phyloP scores from a whole-genome alignment of 441 rosid species.

The Geranium incanum region DNA sequence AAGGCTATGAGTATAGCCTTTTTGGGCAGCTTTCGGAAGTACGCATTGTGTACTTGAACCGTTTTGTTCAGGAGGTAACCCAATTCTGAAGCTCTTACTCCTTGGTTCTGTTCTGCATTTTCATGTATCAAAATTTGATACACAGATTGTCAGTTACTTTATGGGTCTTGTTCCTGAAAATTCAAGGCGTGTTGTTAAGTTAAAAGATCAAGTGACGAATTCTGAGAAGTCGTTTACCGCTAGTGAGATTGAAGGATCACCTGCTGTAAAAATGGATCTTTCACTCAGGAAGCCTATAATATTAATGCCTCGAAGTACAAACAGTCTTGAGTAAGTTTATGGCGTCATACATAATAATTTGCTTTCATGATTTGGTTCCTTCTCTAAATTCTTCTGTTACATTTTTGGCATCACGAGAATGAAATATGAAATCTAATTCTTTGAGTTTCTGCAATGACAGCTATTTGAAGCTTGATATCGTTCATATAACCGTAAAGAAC shows the following conservation, averaged over 20 bases:
- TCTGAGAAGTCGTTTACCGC: constrained; percentile 87
- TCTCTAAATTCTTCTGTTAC: background rate
- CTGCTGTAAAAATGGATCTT: constrained; percentile 85
- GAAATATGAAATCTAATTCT: constrained; percentile 14
- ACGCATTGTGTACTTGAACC: constrained; percentile 85
- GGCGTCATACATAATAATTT: constrained; percentile 17
- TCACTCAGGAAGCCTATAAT: constrained; percentile 90
- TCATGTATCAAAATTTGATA: constrained; percentile 24
- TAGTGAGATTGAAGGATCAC: constrained; percentile 92
- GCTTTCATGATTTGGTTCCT: constrained; percentile 8
- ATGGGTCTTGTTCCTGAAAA: constrained; percentile 81
- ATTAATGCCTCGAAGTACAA: constrained; percentile 89
- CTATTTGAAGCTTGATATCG: constrained; percentile 94
- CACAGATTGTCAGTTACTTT: constrained; percentile 80
- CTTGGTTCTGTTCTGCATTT: constrained; percentile 26
- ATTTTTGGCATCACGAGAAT: background rate
- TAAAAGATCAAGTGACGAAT: constrained; percentile 79
- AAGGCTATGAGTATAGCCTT: constrained; percentile 87
- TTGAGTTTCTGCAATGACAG: constrained; percentile 38
- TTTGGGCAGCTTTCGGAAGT: constrained; percentile 97
- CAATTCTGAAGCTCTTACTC: constrained; percentile 17
- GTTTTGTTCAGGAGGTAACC: constrained; percentile 96
- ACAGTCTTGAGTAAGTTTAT: constrained; percentile 78
- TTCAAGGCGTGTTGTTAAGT: constrained; percentile 61
- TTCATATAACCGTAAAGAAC: constrained; percentile 80